Percentiles rank a stretch among this genome's conserved stretches.
Evolutionary conservation across 306 rosid genomes (phyloP).

Genomic region (Cicer yamashitae): DNA sequence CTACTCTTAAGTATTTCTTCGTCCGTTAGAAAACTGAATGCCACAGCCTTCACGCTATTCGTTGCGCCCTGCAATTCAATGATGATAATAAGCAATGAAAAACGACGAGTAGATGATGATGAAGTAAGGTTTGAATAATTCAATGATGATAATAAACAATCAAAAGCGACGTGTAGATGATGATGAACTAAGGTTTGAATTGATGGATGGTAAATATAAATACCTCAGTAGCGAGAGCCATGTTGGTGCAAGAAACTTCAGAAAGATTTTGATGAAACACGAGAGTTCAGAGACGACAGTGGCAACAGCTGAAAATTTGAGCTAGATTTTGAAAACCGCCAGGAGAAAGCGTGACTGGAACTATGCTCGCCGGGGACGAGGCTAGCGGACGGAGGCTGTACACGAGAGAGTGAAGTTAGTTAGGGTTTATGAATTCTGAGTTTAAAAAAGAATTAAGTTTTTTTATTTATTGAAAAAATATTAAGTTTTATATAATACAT

Average conservation of each 20-base stretch:
- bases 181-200: not conserved
- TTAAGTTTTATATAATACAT: too few relatives aligned
- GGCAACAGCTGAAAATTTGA: too few relatives aligned
- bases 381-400: too few relatives aligned
- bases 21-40: constrained; percentile 67
- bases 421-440: too few relatives aligned
- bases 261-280: too few relatives aligned
- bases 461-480: too few relatives aligned
- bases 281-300: too few relatives aligned
- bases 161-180: not conserved
- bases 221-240: constrained; percentile 10
- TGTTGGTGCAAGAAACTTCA: not conserved
- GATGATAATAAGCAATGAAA: not conserved
- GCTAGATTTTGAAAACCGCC: too few relatives aligned
- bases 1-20: constrained; percentile 69
- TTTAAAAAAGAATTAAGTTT: too few relatives aligned
- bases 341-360: too few relatives aligned
- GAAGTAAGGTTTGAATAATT: not conserved
- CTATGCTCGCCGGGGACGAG: too few relatives aligned
- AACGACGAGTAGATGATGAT: not conserved
- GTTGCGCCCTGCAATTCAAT: constrained; percentile 61
- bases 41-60: constrained; percentile 60
- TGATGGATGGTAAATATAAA: not conserved
- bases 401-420: too few relatives aligned
- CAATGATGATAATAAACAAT: not conserved